Evolutionary conservation across 108 stramenopile species (phyloP), one percentile per base, ranked within the genome.

Genomic region (Ochromonas danica): DNA sequence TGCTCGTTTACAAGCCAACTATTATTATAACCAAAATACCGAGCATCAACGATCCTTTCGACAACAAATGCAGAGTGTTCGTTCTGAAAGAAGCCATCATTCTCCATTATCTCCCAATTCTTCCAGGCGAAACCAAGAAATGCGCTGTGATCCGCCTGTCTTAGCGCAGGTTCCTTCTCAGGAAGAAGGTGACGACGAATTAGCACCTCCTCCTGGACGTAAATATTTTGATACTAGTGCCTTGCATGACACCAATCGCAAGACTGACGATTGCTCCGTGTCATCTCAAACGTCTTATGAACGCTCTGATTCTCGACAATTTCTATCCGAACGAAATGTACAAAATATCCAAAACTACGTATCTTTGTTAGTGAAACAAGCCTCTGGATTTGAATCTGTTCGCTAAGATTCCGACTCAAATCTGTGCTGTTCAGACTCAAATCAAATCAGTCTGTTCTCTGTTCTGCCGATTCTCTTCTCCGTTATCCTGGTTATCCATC

Each of bases 161-260:
- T 57, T 57, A 57, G 51, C 10, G 51, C 10, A 57, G 22, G 22
- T 57, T 57, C 51, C 17, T 57, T 17, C 10, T 10, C 51, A 57
- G 51, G 51, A 57, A 57, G 51, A 57, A 57, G 51, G 51, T 57
- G 51, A 57, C 51, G 51, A 57, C 51, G 51, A 57, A 57, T 57
- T 57, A 57, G 51, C 51, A 57, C 51, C 51, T 57, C 51, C 51
- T 57, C 51, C 51, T 57, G 51, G 51, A 57, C 51, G 51, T 57
- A 57, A 57, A 57, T 57, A 57, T 57, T 57, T 57, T 57, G 51
- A 57, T 57, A 57, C 51, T 57, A 57, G 51, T 57, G 51, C 51
- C 51, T 57, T 57, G 51, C 51, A 57, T 57, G 51, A 57, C 51
- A 57, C 51, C 51, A 57, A 57, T 57, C 51, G 51, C 51, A 57